These are phyloP conservation scores for Inonotus obliquus DNA, from an alignment of 1,284 basidiomycete species.

Conservation along the genomic window DNA sequence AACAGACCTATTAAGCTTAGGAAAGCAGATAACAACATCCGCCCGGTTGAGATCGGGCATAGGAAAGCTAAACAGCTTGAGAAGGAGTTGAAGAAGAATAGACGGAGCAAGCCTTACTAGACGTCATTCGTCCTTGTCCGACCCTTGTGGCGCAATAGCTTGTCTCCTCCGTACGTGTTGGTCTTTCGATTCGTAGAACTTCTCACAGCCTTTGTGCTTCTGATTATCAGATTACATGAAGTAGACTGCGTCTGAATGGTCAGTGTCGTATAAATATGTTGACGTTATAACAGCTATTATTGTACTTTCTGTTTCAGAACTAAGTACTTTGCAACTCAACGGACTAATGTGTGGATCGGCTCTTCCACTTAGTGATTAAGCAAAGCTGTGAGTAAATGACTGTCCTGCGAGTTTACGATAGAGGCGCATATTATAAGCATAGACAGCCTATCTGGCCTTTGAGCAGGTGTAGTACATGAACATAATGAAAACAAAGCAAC, in stretches of 20 bases:
- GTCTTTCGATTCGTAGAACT: conserved; percentile 1
- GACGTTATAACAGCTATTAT: background rate
- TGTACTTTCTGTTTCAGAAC: conserved; percentile 3
- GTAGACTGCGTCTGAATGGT: background rate
- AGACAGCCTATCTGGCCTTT: conserved; percentile 15
- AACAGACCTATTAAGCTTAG: conserved; percentile 91
- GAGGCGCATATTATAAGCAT: conserved; percentile 11
- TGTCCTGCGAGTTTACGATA: background rate
- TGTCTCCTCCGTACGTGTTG: conserved; percentile 13
- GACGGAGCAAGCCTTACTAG: conserved; percentile 14
- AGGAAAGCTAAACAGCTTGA: conserved; percentile 81
- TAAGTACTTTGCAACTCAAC: background rate
- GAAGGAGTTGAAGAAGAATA: conserved; percentile 77
- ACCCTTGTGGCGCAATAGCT: background rate
- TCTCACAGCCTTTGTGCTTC: conserved; percentile 15
- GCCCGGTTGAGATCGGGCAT: conserved; percentile 91
- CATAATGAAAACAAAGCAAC: conserved; percentile 7
- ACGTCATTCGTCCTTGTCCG: background rate
- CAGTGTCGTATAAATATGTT: conserved; percentile 5
- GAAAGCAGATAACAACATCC: conserved; percentile 81
- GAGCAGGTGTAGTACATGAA: conserved; percentile 10
- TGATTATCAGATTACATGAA: background rate
- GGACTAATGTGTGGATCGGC: background rate
- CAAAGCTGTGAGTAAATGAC: background rate
- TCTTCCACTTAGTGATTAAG: background rate